phyloP scores from a whole-genome alignment of 164 flowering plant species.

The Paratinospora sagittata region DNA sequence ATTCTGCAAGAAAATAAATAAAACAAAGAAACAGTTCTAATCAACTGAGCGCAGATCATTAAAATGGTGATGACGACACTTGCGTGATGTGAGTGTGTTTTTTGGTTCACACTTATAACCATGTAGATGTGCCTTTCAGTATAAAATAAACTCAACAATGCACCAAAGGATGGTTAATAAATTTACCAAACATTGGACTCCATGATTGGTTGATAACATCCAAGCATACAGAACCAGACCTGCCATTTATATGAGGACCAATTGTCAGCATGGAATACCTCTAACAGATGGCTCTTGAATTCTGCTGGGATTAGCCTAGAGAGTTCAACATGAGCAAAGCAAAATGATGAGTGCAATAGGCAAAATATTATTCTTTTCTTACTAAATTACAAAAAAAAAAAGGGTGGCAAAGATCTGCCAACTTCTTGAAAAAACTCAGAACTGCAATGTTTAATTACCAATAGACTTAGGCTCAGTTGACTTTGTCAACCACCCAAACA shows the following conservation, averaged over 20 bases:
- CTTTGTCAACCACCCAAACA: neutral
- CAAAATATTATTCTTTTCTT: no score
- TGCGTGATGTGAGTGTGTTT: neutral
- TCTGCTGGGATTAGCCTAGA: neutral
- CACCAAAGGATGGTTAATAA: neutral
- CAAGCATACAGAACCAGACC: conserved; percentile 98
- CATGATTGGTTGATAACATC: conserved; percentile 95
- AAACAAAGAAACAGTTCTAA: no score
- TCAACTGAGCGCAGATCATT: neutral
- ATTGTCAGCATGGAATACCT: neutral
- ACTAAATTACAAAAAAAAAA: neutral
- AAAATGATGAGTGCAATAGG: neutral
- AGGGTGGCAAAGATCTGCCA: neutral
- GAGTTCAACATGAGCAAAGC: neutral
- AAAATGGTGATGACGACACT: neutral
- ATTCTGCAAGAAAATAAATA: no score
- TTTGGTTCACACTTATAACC: neutral
- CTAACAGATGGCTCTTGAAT: neutral
- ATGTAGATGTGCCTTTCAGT: neutral
- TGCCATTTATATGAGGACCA: conserved; percentile 26
- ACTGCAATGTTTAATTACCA: neutral
- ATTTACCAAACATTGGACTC: conserved; percentile 98
- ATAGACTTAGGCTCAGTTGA: neutral
- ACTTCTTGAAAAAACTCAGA: no score
- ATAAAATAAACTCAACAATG: neutral